Conservation (phyloP, 1,284 basidiomycete genomes). For the Cryptococcus wingfieldii region DNA sequence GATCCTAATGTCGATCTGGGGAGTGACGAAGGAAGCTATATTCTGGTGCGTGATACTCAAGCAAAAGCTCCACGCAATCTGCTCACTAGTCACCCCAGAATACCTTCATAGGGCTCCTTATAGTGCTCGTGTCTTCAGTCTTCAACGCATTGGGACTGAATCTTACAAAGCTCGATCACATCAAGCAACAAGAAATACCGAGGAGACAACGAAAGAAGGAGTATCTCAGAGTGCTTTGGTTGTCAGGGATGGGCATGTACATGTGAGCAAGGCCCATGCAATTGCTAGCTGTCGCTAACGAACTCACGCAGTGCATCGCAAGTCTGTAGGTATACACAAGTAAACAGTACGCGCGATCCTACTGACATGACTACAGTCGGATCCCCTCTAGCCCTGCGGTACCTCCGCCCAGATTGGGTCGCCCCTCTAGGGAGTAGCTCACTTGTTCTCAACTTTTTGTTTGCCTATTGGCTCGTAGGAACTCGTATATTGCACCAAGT, state of each 20-base stretch:
- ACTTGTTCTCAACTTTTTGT: conserved; percentile 50
- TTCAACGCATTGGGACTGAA: conserved; percentile 49
- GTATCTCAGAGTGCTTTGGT: conserved; percentile 46
- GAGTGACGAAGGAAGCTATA: conserved; percentile 25
- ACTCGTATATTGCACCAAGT: conserved; percentile 33
- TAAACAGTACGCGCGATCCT: neutral
- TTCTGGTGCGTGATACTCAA: conserved; percentile 8
- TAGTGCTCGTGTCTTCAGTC: conserved; percentile 42
- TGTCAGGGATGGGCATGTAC: conserved; percentile 48
- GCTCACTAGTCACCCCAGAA: conserved; percentile 23
- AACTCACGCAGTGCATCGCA: conserved; percentile 39
- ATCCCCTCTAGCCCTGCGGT: conserved; percentile 46
- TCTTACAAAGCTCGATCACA: conserved; percentile 49
- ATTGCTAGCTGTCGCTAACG: conserved; percentile 4
- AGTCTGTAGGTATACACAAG: conserved; percentile 31
- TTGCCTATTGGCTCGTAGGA: conserved; percentile 49
- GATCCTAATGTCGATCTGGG: conserved; percentile 8
- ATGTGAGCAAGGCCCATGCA: conserved; percentile 34
- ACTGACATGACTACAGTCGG: conserved; percentile 30
- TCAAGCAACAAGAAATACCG: conserved; percentile 40
- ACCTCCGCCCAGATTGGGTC: conserved; percentile 50
- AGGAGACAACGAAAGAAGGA: conserved; percentile 39
- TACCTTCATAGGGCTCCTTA: conserved; percentile 48
- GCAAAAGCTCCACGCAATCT: neutral
- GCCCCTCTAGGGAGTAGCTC: conserved; percentile 47